Evolutionary conservation across 2,329 filamentous ascomycete genomes (phyloP).

Genomic region (Xylaria arbuscula): DNA sequence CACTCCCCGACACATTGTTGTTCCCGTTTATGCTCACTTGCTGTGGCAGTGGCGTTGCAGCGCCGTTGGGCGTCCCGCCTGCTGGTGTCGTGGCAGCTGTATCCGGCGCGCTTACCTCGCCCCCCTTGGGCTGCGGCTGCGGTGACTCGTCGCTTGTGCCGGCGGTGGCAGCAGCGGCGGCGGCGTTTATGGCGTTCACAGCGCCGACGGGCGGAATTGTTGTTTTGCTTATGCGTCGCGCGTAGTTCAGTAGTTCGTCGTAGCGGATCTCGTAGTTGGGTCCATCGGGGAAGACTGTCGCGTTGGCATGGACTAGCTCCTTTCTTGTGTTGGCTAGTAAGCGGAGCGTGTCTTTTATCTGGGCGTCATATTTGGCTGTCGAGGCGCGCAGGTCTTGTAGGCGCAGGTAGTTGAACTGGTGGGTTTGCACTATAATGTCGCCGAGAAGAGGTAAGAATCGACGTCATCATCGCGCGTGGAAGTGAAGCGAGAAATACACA

Average conservation of each 20-base stretch:
- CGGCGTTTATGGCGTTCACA: slow-evolving; percentile 54
- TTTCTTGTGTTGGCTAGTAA: slow-evolving; percentile 78
- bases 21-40: slow-evolving; percentile 1
- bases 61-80: slow-evolving; percentile 44
- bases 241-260: slow-evolving; percentile 79
- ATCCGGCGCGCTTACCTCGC: slow-evolving; percentile 43
- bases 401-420: slow-evolving; percentile 78
- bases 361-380: slow-evolving; percentile 72
- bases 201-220: slow-evolving; percentile 75
- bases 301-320: slow-evolving; percentile 74
- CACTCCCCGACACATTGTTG: slow-evolving; percentile 46
- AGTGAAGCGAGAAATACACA: not conserved
- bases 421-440: slow-evolving; percentile 67
- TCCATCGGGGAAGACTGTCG: slow-evolving; percentile 64
- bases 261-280: slow-evolving; percentile 71
- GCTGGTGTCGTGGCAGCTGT: slow-evolving; percentile 46
- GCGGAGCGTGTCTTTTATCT: slow-evolving; percentile 76
- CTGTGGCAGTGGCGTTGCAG: slow-evolving; percentile 5
- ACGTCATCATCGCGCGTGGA: not conserved
- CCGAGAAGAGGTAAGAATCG: not conserved
- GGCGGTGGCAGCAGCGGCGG: slow-evolving; percentile 39
- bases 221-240: slow-evolving; percentile 81
- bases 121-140: slow-evolving; percentile 28
- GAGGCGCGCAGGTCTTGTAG: slow-evolving; percentile 76
- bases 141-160: slow-evolving; percentile 9